phyloP scores from a whole-genome alignment of 2,329 filamentous ascomycete genomes.

The Coleophoma crateriformis region DNA sequence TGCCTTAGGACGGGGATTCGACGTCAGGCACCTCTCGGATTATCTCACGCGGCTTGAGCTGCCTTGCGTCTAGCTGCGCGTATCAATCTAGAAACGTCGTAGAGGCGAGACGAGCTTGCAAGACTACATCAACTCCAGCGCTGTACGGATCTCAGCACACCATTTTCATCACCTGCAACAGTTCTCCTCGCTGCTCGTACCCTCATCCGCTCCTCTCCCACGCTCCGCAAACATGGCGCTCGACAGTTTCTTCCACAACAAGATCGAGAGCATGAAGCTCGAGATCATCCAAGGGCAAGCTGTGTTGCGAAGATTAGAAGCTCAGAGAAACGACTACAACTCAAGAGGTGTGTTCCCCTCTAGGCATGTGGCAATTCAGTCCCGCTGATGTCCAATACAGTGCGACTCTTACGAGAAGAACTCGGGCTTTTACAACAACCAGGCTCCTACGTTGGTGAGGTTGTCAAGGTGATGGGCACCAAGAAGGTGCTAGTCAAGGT shows the following conservation, averaged over 20 bases:
- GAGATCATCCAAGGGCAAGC: conserved; percentile 99
- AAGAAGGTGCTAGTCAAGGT: conserved; percentile 99
- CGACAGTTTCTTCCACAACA: conserved; percentile 99
- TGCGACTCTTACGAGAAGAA: conserved; percentile 91
- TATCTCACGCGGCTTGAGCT: background rate
- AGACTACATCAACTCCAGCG: background rate
- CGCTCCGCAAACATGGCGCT: conserved; percentile 68
- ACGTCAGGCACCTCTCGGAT: too few relatives aligned
- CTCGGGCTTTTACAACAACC: conserved; percentile 93
- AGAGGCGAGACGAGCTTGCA: conserved; percentile 1
- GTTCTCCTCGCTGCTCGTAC: conserved; percentile 3
- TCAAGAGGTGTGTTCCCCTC: conserved; percentile 51
- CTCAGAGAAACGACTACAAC: conserved; percentile 99
- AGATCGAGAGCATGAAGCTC: conserved; percentile 99
- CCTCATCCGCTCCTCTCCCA: conserved; percentile 27
- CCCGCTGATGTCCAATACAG: conserved; percentile 28
- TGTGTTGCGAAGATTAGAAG: conserved; percentile 88
- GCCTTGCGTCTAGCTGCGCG: background rate
- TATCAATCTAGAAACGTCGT: background rate
- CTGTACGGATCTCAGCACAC: background rate
- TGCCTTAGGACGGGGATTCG: too few relatives aligned
- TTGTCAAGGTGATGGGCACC: conserved; percentile 99
- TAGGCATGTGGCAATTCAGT: too few relatives aligned
- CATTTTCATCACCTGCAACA: background rate
- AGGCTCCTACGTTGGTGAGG: conserved; percentile 95